Percentiles rank a stretch among this genome's conserved stretches.
Evolutionary conservation across 371 early-diverging fungal genomes (phyloP).

Genomic region (Synchytrium microbalum): DNA sequence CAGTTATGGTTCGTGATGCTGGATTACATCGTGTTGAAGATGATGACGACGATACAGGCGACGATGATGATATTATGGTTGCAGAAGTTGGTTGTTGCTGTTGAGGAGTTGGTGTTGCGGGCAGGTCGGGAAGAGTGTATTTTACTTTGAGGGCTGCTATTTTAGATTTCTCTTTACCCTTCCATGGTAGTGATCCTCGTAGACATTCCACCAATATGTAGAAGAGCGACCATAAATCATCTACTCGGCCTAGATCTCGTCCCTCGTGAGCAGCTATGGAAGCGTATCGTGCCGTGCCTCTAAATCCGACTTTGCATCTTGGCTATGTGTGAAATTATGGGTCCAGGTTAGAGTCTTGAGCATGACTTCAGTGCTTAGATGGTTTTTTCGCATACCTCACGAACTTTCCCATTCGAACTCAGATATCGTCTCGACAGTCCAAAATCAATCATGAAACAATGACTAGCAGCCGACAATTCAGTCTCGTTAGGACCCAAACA

Average conservation of each 20-base stretch:
- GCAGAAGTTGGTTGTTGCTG: not conserved
- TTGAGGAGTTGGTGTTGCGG: not conserved
- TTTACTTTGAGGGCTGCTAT: slow-evolving; percentile 12
- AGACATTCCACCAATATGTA: slow-evolving; percentile 58
- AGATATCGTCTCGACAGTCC: slow-evolving; percentile 36
- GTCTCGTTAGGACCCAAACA: slow-evolving; percentile 24
- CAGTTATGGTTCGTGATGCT: slow-evolving; percentile 40
- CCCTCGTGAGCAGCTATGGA: slow-evolving; percentile 54
- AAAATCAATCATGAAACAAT: slow-evolving; percentile 41
- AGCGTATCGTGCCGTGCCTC: slow-evolving; percentile 65
- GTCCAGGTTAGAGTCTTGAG: slow-evolving; percentile 6
- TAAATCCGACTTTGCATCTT: slow-evolving; percentile 47
- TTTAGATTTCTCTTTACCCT: slow-evolving; percentile 47
- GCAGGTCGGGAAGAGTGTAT: not conserved
- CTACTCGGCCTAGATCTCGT: slow-evolving; percentile 52
- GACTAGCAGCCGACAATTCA: slow-evolving; percentile 1
- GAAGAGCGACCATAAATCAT: slow-evolving; percentile 66
- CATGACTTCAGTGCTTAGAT: not conserved
- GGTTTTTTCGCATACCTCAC: slow-evolving; percentile 23
- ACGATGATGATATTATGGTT: not conserved
- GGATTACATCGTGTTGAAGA: slow-evolving; percentile 27
- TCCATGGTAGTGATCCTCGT: slow-evolving; percentile 63
- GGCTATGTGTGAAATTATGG: slow-evolving; percentile 20
- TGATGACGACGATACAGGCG: not conserved
- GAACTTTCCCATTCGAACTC: slow-evolving; percentile 16